Percentiles rank a stretch among this genome's conserved stretches.
Evolutionary conservation across 371 early-diverging fungal genomes (phyloP).

Genomic region (Batrachochytrium dendrobatidis): DNA sequence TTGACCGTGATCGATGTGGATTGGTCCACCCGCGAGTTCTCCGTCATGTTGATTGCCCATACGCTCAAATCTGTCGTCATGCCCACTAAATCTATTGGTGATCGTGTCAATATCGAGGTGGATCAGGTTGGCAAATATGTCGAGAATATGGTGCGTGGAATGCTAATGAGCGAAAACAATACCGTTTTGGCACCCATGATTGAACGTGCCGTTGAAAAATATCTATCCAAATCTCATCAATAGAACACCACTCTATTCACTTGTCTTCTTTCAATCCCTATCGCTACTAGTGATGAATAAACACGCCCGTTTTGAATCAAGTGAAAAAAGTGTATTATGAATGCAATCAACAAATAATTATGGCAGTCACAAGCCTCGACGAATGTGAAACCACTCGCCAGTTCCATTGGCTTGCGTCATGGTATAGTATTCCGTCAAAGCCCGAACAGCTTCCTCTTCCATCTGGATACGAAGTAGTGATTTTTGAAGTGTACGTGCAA

Average conservation of each 20-base stretch:
- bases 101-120: conserved; percentile 86
- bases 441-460: conserved; percentile 26
- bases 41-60: conserved; percentile 92
- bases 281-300: too few species aligned
- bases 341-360: too few species aligned
- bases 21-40: conserved; percentile 56
- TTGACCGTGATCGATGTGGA: conserved; percentile 90
- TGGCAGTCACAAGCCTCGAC: too few species aligned
- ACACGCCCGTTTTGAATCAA: too few species aligned
- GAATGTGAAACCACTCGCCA: conserved; percentile 18
- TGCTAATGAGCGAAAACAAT: background rate
- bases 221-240: too few species aligned
- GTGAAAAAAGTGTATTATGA: too few species aligned
- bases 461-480: conserved; percentile 26
- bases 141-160: conserved; percentile 58
- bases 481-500: conserved; percentile 9
- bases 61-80: conserved; percentile 81
- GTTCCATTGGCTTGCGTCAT: conserved; percentile 13
- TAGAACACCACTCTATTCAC: too few species aligned
- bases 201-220: background rate
- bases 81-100: conserved; percentile 66
- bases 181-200: background rate
- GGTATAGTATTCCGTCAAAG: conserved; percentile 18
- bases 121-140: conserved; percentile 96
- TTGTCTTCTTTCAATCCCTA: too few species aligned